Percentiles rank a stretch among this genome's conserved stretches.
Conservation (phyloP, 805 yeast species). For the Schizosaccharomyces pombe region DNA sequence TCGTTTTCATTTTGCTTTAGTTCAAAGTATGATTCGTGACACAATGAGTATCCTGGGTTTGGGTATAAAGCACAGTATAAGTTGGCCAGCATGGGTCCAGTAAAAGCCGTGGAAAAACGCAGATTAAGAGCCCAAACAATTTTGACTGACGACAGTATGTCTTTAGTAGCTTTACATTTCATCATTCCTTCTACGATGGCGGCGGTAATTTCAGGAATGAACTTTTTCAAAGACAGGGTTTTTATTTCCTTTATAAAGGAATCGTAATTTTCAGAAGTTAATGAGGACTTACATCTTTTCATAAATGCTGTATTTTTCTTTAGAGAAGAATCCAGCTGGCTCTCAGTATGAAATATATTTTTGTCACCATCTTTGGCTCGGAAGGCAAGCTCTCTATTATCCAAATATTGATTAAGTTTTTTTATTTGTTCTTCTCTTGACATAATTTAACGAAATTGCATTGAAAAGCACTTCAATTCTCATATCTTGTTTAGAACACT, state of each 20-base stretch:
- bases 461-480: too few relatives aligned
- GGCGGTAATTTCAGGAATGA: slow-evolving; percentile 42
- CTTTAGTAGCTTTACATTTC: slow-evolving; percentile 30
- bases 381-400: not conserved
- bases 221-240: slow-evolving; percentile 45
- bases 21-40: not conserved
- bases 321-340: slow-evolving; percentile 40
- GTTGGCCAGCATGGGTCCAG: slow-evolving; percentile 13
- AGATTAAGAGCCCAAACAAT: slow-evolving; percentile 55
- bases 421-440: not conserved
- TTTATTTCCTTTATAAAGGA: slow-evolving; percentile 36
- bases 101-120: slow-evolving; percentile 33
- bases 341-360: not conserved
- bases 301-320: slow-evolving; percentile 64
- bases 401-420: not conserved
- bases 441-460: not conserved
- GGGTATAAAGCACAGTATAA: not conserved
- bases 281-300: slow-evolving; percentile 35
- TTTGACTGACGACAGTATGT: slow-evolving; percentile 39
- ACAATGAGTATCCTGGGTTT: not conserved
- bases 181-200: slow-evolving; percentile 40
- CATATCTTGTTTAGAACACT: too few relatives aligned
- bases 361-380: not conserved
- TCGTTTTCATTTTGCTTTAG: not conserved
- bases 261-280: slow-evolving; percentile 28